Percentiles rank a stretch among this genome's conserved stretches.
phyloP scores from a whole-genome alignment of 345 rosid species.

The Populus nigra region DNA sequence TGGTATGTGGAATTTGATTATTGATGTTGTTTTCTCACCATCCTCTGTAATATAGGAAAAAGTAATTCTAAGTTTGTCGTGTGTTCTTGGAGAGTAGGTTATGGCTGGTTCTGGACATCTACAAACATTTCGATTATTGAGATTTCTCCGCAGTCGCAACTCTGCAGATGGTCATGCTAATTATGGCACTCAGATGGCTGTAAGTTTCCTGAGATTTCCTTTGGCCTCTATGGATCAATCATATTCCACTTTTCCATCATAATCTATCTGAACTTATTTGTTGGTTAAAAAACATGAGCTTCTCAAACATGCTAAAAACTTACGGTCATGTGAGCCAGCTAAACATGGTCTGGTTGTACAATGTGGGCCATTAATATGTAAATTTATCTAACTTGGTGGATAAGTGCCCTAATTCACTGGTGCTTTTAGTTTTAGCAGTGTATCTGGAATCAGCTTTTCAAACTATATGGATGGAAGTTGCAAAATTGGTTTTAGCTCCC shows the following conservation, averaged over 20 bases:
- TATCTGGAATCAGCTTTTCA: background rate
- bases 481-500: background rate
- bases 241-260: background rate
- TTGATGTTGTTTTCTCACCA: constrained; percentile 10
- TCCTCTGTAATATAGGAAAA: background rate
- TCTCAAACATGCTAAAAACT: background rate
- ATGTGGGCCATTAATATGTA: background rate
- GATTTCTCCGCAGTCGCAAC: constrained; percentile 73
- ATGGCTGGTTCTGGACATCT: constrained; percentile 99
- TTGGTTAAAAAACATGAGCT: background rate
- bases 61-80: constrained; percentile 10
- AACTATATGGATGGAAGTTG: background rate
- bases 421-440: background rate
- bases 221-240: background rate
- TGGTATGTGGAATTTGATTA: constrained; percentile 42
- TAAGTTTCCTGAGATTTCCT: constrained; percentile 38
- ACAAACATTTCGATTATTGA: constrained; percentile 72
- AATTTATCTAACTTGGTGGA: constrained; percentile 2
- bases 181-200: constrained; percentile 92
- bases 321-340: background rate
- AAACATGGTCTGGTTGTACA: background rate
- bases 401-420: background rate
- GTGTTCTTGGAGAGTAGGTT: constrained; percentile 46
- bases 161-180: constrained; percentile 81
- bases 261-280: background rate